Evolutionary conservation across 225 moss, liverwort and hornwort genomes (phyloP).

Genomic region (Sphagnum tenellum): DNA sequence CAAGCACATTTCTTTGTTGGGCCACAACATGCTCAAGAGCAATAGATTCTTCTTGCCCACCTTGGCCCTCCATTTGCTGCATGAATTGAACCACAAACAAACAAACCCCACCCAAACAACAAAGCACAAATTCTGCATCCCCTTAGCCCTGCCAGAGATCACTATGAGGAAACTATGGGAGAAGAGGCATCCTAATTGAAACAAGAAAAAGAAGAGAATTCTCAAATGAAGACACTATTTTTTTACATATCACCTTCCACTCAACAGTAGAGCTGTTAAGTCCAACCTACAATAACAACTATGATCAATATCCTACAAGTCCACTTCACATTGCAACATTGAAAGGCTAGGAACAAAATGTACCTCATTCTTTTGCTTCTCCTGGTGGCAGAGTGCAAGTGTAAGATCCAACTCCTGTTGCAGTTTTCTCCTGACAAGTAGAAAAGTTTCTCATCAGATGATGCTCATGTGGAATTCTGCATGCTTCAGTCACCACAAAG

Average conservation of each 20-base stretch:
- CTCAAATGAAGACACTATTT: too few species aligned
- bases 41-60: slow-evolving; percentile 64
- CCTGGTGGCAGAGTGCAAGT: slow-evolving; percentile 87
- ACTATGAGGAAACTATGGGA: too few species aligned
- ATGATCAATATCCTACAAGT: too few species aligned
- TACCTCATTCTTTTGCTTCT: slow-evolving; percentile 97
- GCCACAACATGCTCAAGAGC: slow-evolving; percentile 71
- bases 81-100: slow-evolving; percentile 2
- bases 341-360: slow-evolving; percentile 3
- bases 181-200: too few species aligned
- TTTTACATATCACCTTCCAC: too few species aligned
- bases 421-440: slow-evolving; percentile 49
- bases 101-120: slow-evolving; percentile 6
- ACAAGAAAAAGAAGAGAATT: too few species aligned
- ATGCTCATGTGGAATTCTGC: too few species aligned
- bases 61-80: slow-evolving; percentile 65
- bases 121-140: not conserved
- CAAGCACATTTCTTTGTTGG: slow-evolving; percentile 74
- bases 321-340: too few species aligned
- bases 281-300: too few species aligned
- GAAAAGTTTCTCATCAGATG: too few species aligned
- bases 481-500: too few species aligned
- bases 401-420: slow-evolving; percentile 86
- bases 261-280: too few species aligned
- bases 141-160: not conserved